A percentile compares a stretch with the other conserved stretches of the same genome.
phyloP scores from a whole-genome alignment of 2,329 filamentous ascomycete species.

The Neonectria coccinea region DNA sequence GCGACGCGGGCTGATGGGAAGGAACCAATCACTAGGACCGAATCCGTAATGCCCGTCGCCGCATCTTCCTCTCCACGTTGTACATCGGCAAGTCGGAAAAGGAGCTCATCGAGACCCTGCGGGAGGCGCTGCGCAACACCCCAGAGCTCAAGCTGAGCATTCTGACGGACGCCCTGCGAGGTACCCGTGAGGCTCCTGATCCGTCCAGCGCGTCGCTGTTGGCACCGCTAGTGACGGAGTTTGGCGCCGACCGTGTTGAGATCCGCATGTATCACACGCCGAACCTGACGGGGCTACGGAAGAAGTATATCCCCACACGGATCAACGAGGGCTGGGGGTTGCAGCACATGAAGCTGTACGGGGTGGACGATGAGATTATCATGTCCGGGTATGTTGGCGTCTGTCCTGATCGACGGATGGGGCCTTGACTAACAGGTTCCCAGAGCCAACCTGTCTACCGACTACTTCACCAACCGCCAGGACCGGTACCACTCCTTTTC shows the following conservation, averaged over 20 bases:
- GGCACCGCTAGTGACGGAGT: slow-evolving; percentile 84
- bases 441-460: slow-evolving; percentile 85
- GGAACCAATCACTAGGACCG: slow-evolving; percentile 68
- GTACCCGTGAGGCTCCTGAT: slow-evolving; percentile 88
- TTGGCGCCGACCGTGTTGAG: slow-evolving; percentile 86
- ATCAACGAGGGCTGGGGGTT: slow-evolving; percentile 99
- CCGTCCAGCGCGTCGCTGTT: slow-evolving; percentile 90
- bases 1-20: slow-evolving; percentile 27
- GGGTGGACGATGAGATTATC: slow-evolving; percentile 94
- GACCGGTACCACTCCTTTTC: slow-evolving; percentile 94
- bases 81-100: slow-evolving; percentile 95
- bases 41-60: slow-evolving; percentile 80
- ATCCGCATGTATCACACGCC: slow-evolving; percentile 98
- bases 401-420: not conserved
- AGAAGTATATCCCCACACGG: slow-evolving; percentile 84
- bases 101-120: slow-evolving; percentile 85
- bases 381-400: slow-evolving; percentile 77
- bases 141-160: slow-evolving; percentile 85
- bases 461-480: slow-evolving; percentile 97
- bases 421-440: slow-evolving; percentile 30
- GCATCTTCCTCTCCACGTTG: slow-evolving; percentile 93
- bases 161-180: slow-evolving; percentile 89
- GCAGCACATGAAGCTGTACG: slow-evolving; percentile 99
- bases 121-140: slow-evolving; percentile 78
- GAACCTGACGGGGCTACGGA: slow-evolving; percentile 88